Evolutionary conservation across 257 asterid species (phyloP).

Genomic region (Mitragyna speciosa): DNA sequence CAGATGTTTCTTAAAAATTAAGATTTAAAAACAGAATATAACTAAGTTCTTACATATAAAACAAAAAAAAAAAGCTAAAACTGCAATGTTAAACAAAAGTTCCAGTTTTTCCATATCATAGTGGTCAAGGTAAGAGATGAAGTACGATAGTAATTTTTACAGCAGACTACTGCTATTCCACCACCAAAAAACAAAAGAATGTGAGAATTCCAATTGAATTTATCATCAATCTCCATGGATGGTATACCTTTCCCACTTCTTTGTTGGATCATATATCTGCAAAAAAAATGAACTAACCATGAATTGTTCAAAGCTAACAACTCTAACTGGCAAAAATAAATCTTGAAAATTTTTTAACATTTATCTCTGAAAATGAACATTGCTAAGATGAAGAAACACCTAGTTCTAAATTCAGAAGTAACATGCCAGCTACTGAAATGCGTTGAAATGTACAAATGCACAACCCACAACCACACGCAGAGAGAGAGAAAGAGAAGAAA

Average conservation of each 20-base stretch:
- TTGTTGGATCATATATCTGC: slow-evolving; percentile 96
- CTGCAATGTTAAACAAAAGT: not conserved
- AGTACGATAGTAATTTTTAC: not conserved
- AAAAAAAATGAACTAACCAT: slow-evolving; percentile 8
- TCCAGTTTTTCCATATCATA: not conserved
- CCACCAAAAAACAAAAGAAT: too few relatives aligned
- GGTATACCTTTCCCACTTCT: slow-evolving; percentile 89
- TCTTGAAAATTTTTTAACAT: not conserved
- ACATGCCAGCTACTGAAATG: not conserved
- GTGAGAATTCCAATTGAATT: not conserved
- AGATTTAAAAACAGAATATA: too few relatives aligned
- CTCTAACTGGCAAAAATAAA: not conserved
- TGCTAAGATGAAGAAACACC: not conserved
- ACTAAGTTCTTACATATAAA: too few relatives aligned
- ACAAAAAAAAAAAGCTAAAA: too few relatives aligned
- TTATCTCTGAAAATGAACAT: not conserved
- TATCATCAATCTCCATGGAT: slow-evolving; percentile 74
- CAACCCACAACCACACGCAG: not conserved
- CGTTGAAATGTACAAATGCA: not conserved
- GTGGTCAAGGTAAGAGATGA: not conserved
- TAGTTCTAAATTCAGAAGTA: not conserved
- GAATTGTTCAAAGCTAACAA: not conserved
- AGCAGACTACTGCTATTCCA: not conserved
- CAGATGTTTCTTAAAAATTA: too few relatives aligned
- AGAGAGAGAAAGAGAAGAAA: slow-evolving; percentile 2